phyloP scores from a whole-genome alignment of 805 yeast species.

The Candida nanaspora region DNA sequence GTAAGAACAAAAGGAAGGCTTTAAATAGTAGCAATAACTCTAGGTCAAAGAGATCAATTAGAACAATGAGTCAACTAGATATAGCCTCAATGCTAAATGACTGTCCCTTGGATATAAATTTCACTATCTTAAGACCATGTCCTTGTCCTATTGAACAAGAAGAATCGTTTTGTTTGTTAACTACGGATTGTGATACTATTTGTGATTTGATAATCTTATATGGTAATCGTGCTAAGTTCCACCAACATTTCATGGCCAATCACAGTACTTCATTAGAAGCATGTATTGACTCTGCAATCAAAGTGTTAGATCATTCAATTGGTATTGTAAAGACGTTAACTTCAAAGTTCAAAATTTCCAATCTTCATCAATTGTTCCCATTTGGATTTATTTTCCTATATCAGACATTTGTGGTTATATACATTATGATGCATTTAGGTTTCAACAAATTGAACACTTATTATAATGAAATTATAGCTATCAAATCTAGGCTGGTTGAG shows the following conservation, averaged over 20 bases:
- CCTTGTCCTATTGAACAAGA: slow-evolving; percentile 12
- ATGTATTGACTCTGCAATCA: slow-evolving; percentile 29
- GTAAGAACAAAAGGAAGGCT: slow-evolving; percentile 7
- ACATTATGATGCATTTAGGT: slow-evolving; percentile 39
- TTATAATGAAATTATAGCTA: slow-evolving; percentile 17
- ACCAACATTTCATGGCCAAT: slow-evolving; percentile 41
- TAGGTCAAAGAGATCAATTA: slow-evolving; percentile 10
- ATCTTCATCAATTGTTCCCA: slow-evolving; percentile 34
- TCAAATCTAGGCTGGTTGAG: slow-evolving; percentile 22
- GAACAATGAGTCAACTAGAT: slow-evolving; percentile 13
- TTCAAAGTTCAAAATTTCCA: slow-evolving; percentile 21
- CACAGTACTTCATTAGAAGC: slow-evolving; percentile 28
- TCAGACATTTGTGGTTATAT: slow-evolving; percentile 45
- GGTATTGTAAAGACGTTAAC: slow-evolving; percentile 27
- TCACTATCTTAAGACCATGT: slow-evolving; percentile 23
- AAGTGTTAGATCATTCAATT: slow-evolving; percentile 30
- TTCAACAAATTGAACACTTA: slow-evolving; percentile 22
- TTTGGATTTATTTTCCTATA: slow-evolving; percentile 41
- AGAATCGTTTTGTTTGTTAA: slow-evolving; percentile 19
- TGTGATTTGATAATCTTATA: slow-evolving; percentile 40
- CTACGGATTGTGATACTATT: slow-evolving; percentile 29
- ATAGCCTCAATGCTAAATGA: slow-evolving; percentile 15
- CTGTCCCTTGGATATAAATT: slow-evolving; percentile 23
- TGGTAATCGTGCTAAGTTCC: slow-evolving; percentile 43
- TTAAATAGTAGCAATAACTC: too few species aligned